Evolutionary conservation across 2,329 filamentous ascomycete genomes (phyloP), one percentile per base, ranked within the genome.

Genomic region (Phialocephala sp.): DNA sequence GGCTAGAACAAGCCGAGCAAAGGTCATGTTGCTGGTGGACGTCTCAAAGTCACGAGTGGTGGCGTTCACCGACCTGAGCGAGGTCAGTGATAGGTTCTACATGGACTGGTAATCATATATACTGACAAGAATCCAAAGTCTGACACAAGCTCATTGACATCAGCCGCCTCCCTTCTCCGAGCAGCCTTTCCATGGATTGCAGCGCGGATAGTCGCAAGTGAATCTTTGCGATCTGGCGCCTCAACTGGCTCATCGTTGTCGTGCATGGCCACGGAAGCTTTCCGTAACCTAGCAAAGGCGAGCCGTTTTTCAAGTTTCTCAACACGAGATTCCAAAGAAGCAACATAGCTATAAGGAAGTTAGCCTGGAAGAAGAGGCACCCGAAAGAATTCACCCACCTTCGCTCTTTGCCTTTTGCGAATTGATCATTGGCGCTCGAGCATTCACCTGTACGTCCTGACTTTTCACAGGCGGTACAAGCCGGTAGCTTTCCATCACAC

Each of bases 401-500:
- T 74, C 94, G 85, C 76, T 98, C 95, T 78, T 98, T 98, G 67
- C 95, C 95, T 68, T 93, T 86, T 0, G 94, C 94, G 79, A 97
- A 98, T 77, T 97, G 93, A 76, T 98, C 94, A 74, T 96, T 97
- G 8, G 93, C 94, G 63, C 93, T 93, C 8, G 93, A 97, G 77
- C 95, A 99, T 76, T 96, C 93, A 66, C 85, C 89, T 63, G 91
- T 89, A 68, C 93, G 90, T 36, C 94, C 93, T 15, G 93, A 92
- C 79, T 93, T 94, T 79, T 97, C 94, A 76, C 95, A 98, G 20
- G 94, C 94, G 8, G 93, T 96, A 76, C 95, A 99, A 8, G 94
- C 93, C 12, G 95, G 95, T 43, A 98, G 83, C 78, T 97, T 97
- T 68, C 95, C 94, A 80, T 98, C 95, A 75, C 95, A 99, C 88